Conservation (phyloP, 129 eudicot genomes). For the Flaveria trinervia region DNA sequence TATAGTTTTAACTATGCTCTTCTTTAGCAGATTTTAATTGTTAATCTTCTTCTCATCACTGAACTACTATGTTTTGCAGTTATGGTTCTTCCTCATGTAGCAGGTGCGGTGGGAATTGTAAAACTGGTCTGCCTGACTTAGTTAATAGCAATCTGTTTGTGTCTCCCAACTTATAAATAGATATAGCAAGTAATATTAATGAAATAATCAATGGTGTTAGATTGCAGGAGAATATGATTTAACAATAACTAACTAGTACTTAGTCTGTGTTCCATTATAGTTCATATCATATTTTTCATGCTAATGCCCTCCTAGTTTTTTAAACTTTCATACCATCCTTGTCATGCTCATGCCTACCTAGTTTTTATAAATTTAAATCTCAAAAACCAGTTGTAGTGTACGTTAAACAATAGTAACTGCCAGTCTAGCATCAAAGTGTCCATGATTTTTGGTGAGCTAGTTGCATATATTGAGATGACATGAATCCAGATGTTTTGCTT, state of each 20-base stretch:
- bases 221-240: conserved; percentile 25
- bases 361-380: not conserved
- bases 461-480: conserved; percentile 15
- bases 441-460: conserved; percentile 34
- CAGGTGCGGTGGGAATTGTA: conserved; percentile 34
- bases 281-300: conserved; percentile 15
- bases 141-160: conserved; percentile 42
- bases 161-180: conserved; percentile 12
- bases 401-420: not conserved
- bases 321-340: not conserved
- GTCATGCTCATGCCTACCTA: conserved; percentile 11
- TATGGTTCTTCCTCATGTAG: conserved; percentile 27
- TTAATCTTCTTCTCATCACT: conserved; percentile 13
- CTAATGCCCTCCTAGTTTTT: conserved; percentile 9
- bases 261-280: conserved; percentile 14
- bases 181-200: conserved; percentile 8
- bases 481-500: not conserved
- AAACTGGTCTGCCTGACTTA: conserved; percentile 33
- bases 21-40: conserved; percentile 40
- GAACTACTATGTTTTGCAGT: conserved; percentile 35
- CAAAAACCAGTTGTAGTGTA: conserved; percentile 7
- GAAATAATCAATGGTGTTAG: conserved; percentile 14
- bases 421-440: conserved; percentile 31
- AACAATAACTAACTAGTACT: conserved; percentile 6
- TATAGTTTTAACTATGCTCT: not conserved